A percentile compares a stretch with the other conserved stretches of the same genome.
phyloP scores from a whole-genome alignment of 2,329 filamentous ascomycete genomes.

The Plectosphaerella cucumerina region DNA sequence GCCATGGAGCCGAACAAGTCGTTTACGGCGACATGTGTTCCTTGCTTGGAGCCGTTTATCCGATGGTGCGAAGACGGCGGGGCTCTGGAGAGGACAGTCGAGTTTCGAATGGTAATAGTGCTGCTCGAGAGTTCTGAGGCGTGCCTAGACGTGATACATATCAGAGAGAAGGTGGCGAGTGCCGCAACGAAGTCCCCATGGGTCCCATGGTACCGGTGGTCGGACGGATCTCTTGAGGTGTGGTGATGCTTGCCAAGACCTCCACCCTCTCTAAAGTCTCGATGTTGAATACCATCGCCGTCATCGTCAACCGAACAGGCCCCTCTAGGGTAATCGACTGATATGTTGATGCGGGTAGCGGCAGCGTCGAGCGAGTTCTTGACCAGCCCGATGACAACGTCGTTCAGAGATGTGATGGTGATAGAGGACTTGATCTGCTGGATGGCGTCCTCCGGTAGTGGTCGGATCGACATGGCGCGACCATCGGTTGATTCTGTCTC shows the following conservation, averaged over 20 bases:
- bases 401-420: conserved; percentile 70
- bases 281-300: conserved; percentile 69
- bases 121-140: conserved; percentile 55
- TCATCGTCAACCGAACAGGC: conserved; percentile 81
- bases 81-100: conserved; percentile 59
- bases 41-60: conserved; percentile 54
- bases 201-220: conserved; percentile 53
- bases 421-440: conserved; percentile 82
- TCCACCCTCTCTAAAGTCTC: conserved; percentile 67
- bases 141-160: conserved; percentile 73
- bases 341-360: conserved; percentile 64
- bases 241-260: conserved; percentile 70
- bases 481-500: neutral
- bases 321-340: conserved; percentile 70
- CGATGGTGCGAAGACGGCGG: conserved; percentile 58
- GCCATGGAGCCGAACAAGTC: conserved; percentile 89
- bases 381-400: conserved; percentile 66
- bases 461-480: conserved; percentile 57
- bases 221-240: conserved; percentile 66
- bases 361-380: conserved; percentile 82
- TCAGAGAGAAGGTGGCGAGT: conserved; percentile 68
- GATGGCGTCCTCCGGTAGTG: conserved; percentile 65
- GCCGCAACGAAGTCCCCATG: conserved; percentile 75
- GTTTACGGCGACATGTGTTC: conserved; percentile 71
- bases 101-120: conserved; percentile 66